Evolutionary conservation across 805 yeast genomes (phyloP), one percentile per base, ranked within the genome.

Genomic region (Candida saitoana): DNA sequence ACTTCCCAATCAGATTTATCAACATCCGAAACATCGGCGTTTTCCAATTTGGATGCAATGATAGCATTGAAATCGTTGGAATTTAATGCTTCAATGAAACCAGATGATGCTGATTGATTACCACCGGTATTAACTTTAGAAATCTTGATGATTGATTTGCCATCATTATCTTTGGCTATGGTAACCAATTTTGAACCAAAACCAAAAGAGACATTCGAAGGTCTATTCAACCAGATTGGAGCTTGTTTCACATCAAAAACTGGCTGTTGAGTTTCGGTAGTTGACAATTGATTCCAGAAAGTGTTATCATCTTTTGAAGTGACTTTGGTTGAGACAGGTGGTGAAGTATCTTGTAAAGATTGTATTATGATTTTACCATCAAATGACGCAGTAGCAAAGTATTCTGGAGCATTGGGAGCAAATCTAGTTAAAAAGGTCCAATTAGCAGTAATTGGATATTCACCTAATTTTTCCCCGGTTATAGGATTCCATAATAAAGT

Each of bases 401-500:
- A 65, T 48, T 91, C 96, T 2, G 99, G 99, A 20, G 86, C 77
- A 18, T 72, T 62, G 33, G 96, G 96, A 45, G 96, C 95, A 70
- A 90, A 93, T 52, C 76, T 76, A 9, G 96, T 77, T 65, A 87
- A 81, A 67, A 89, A 93, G 11, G 87, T 82, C 99, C 99, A 93
- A 63, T 88, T 90, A 29, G 95, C 85, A 27, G 95, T 78, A 9
- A 95, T 78, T 41, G 98, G 97, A 61, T 87, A 93, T 56, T 87
- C 86, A 4, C 93, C 95, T 49, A 91, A 67, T 55, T 79, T 76
- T 43, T 69, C 69, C 36, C 90, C 95, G 16, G 76, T 65, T 41
- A 78, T 66, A 19, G 97, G 96, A 62, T 93, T 88, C 99, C 99
- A 93, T 52, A 93, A 69, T 48, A 82, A 66, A 3, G 95, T 87